phyloP scores from a whole-genome alignment of 164 flowering plant genomes.

The Dillenia suffruticosa region DNA sequence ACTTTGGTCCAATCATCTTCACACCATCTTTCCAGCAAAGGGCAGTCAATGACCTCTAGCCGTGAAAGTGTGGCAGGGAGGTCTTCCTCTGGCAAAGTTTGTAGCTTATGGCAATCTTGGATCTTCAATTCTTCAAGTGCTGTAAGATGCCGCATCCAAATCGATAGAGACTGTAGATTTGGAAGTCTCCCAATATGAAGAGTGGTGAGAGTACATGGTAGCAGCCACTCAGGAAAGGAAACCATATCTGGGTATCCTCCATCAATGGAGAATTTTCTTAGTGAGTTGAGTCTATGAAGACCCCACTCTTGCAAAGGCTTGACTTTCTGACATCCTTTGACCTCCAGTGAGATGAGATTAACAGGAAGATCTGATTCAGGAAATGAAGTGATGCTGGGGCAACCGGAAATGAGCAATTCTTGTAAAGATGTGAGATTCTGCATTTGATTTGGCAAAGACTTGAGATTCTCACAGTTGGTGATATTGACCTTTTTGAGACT shows the following conservation, averaged over 20 bases:
- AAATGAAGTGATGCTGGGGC: slow-evolving; percentile 10
- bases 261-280: slow-evolving; percentile 10
- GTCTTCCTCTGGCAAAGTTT: slow-evolving; percentile 9
- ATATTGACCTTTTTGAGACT: slow-evolving; percentile 7
- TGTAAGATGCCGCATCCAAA: slow-evolving; percentile 7
- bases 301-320: slow-evolving; percentile 11
- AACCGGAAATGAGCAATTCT: neutral
- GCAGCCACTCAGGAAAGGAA: slow-evolving; percentile 10
- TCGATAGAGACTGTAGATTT: slow-evolving; percentile 7
- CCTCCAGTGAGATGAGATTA: slow-evolving; percentile 4
- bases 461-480: slow-evolving; percentile 4
- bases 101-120: slow-evolving; percentile 6
- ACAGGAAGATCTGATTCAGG: slow-evolving; percentile 10
- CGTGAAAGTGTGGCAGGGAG: slow-evolving; percentile 9
- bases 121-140: slow-evolving; percentile 8
- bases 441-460: slow-evolving; percentile 5
- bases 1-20: slow-evolving; percentile 12
- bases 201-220: slow-evolving; percentile 1
- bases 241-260: slow-evolving; percentile 13
- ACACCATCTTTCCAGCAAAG: slow-evolving; percentile 6
- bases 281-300: slow-evolving; percentile 11
- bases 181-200: slow-evolving; percentile 7
- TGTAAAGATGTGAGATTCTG: slow-evolving; percentile 7
- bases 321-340: slow-evolving; percentile 4
- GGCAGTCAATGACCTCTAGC: slow-evolving; percentile 7